Base-by-base conservation (phyloP, 257 asterid species). In the Nicotiana tomentosiformis region DNA sequence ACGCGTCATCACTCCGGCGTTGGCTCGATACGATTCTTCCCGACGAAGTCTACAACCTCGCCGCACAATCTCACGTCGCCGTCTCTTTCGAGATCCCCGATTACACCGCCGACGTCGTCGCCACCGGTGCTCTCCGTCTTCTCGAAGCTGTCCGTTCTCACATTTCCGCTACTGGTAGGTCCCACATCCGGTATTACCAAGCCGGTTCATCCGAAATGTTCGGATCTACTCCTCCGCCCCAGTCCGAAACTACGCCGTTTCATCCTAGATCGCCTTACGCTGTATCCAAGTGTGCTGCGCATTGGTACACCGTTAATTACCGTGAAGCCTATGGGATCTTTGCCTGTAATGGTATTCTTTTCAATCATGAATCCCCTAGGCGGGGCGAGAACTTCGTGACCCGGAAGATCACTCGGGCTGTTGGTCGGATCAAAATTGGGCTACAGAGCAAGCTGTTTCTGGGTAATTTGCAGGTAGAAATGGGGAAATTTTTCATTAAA, bases 151-250 rank as follows among this genome's bases (percentile, higher is more conserved):
- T 94, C 26, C 93, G 99, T 0, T 96, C 97, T 0, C 98, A 93
- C 88, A 90, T 96, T 87, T 55, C 97, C 37, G 87, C 93, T 77
- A 85, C 98, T 10, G 98, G 98, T 32, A 87, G 98, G 70, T 84
- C 95, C 20, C 92, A 93, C 78, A 89, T 94, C 65, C 83, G 85
- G 23, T 96, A 94, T 83, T 96, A 96, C 85, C 99, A 96, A 78
- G 99, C 99, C 12, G 98, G 98, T 1, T 96, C 99, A 0, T 96
- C 99, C 3, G 99, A 94, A 77, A 96, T 96, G 99, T 96, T 93
- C 90, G 98, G 99, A 88, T 89, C 99, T 77, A 96, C 99, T 0
- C 94, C 99, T 1, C 99, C 99, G 0, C 98, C 99, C 1, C 99
- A 96, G 72, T 88, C 93, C 0, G 99, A 96, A 76, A 35, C 91